A percentile compares a stretch with the other conserved stretches of the same genome.
Conservation (phyloP, 768 basidiomycete species). For the Lentinula detonsa region DNA sequence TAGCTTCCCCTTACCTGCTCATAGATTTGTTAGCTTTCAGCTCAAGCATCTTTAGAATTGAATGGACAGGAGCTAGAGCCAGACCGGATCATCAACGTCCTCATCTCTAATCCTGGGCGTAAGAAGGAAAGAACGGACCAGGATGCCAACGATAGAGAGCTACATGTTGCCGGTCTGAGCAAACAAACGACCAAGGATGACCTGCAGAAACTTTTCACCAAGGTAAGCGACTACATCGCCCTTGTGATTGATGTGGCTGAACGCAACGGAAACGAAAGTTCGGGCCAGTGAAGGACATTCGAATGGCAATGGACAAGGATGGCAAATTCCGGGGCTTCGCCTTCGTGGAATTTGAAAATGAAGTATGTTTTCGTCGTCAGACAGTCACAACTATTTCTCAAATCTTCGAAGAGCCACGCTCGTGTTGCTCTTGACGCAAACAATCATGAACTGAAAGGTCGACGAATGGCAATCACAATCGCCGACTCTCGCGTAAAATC, state of each 20-base stretch:
- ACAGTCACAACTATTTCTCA: background rate
- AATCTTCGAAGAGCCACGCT: slow-evolving; percentile 53
- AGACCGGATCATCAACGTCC: slow-evolving; percentile 64
- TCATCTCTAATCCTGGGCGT: slow-evolving; percentile 84
- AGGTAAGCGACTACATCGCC: slow-evolving; percentile 38
- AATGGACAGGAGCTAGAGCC: slow-evolving; percentile 73
- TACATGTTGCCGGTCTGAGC: slow-evolving; percentile 85
- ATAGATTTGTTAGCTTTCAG: slow-evolving; percentile 40
- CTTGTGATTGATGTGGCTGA: background rate
- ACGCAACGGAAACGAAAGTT: slow-evolving; percentile 43
- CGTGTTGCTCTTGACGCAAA: slow-evolving; percentile 70
- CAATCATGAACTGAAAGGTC: slow-evolving; percentile 82
- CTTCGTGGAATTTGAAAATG: slow-evolving; percentile 85
- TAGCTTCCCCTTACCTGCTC: background rate
- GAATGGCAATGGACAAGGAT: slow-evolving; percentile 68
- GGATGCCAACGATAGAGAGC: slow-evolving; percentile 74
- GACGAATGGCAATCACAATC: slow-evolving; percentile 85
- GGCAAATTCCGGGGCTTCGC: slow-evolving; percentile 80
- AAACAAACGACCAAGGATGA: slow-evolving; percentile 74
- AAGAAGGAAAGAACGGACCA: slow-evolving; percentile 90
- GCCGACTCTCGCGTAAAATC: slow-evolving; percentile 66
- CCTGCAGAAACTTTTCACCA: slow-evolving; percentile 70
- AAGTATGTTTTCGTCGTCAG: slow-evolving; percentile 39
- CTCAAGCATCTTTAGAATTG: slow-evolving; percentile 73
- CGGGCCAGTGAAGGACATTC: slow-evolving; percentile 75